Evolutionary conservation across 148 eudicot species (phyloP), one percentile per base, ranked within the genome.

Genomic region (Euryodendron excelsum): DNA sequence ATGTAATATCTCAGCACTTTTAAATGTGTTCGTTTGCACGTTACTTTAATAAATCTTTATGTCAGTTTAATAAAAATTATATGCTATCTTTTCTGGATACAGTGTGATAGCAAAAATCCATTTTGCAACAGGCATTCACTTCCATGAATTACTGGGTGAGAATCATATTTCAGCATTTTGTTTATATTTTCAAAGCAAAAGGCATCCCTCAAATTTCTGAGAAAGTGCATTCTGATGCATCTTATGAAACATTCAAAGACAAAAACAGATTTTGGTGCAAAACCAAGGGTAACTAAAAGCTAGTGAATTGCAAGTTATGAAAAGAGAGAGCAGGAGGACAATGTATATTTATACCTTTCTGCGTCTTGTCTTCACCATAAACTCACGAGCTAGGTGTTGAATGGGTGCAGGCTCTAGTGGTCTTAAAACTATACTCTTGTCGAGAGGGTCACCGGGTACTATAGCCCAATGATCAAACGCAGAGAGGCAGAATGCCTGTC

Each of bases 381-480:
- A 96, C 80, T 96, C 99, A 34, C 99, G 95, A 64, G 99, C 98
- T 62, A 96, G 89, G 76, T 96, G 98, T 62, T 92, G 94, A 65
- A 90, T 85, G 3, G 99, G 98, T 27, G 99, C 99, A 59, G 99
- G 99, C 78, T 96, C 99, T 53, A 96, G 96, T 53, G 99, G 99
- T 14, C 97, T 89, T 34, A 96, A 77, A 47, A 93, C 97, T 37
- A 96, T 93, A 87, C 90, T 89, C 85, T 92, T 93, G 85, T 96
- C 99, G 48, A 96, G 88, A 6, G 99, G 99, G 76, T 96, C 99
- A 23, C 99, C 99, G 53, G 99, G 99, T 64, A 96, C 99, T 70
- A 94, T 93, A 65, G 94, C 98, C 99, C 99, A 96, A 64, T 96
- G 98, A 82, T 96, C 98, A 87, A 96, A 96, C 56, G 85, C 97